phyloP scores from a whole-genome alignment of 805 yeast genomes.

The Sungouiozyma ichnusensis region DNA sequence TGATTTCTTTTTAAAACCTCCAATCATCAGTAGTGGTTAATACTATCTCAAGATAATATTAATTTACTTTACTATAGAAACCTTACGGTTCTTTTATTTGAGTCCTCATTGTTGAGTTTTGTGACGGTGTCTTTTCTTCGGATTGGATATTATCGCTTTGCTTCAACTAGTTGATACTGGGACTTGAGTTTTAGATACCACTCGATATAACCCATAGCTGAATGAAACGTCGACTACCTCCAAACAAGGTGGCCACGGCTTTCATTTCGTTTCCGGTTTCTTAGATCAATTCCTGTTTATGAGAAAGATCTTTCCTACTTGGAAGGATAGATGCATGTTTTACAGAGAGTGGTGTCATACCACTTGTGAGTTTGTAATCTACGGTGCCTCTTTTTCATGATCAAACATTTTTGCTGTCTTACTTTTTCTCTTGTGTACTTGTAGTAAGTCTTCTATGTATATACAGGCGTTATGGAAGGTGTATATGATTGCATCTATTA shows the following conservation, averaged over 20 bases:
- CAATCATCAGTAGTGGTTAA: slow-evolving; percentile 35
- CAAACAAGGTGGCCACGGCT: slow-evolving; percentile 31
- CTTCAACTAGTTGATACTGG: slow-evolving; percentile 29
- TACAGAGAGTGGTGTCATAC: slow-evolving; percentile 25
- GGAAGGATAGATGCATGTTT: slow-evolving; percentile 21
- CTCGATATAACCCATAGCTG: slow-evolving; percentile 31
- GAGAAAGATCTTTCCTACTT: slow-evolving; percentile 16
- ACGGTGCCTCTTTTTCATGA: slow-evolving; percentile 28
- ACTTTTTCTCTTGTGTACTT: not conserved
- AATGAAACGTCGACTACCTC: slow-evolving; percentile 28
- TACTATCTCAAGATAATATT: slow-evolving; percentile 34
- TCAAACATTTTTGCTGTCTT: slow-evolving; percentile 18
- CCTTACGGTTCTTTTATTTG: slow-evolving; percentile 25
- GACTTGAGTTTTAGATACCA: slow-evolving; percentile 20
- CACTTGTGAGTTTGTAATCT: slow-evolving; percentile 27
- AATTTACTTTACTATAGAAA: slow-evolving; percentile 30
- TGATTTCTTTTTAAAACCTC: slow-evolving; percentile 15
- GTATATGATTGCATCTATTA: not conserved
- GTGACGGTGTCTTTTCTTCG: slow-evolving; percentile 4
- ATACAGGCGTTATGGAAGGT: not conserved
- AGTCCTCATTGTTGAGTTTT: slow-evolving; percentile 14
- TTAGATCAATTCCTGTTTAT: slow-evolving; percentile 27
- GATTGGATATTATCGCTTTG: slow-evolving; percentile 2
- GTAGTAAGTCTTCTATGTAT: not conserved
- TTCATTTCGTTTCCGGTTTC: slow-evolving; percentile 35